Percentiles rank a stretch among this genome's conserved stretches.
These are phyloP conservation scores for Cryptococcus maquisensis DNA, from an alignment of 1,284 basidiomycete genomes.

Conservation along the genomic window DNA sequence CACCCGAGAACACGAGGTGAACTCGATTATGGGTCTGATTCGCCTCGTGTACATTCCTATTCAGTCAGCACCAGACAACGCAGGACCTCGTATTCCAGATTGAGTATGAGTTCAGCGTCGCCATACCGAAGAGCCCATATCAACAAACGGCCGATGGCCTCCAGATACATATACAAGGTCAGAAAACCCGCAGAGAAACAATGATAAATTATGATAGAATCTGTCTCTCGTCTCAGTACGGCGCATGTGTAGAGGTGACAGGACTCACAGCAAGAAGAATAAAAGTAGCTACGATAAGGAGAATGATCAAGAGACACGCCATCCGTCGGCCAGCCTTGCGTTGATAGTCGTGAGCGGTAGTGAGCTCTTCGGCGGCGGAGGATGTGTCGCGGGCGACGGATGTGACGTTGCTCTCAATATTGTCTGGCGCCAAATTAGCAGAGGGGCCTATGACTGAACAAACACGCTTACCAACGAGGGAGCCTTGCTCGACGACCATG, in stretches of 20 bases:
- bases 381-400: constrained; percentile 79
- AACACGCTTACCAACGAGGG: constrained; percentile 72
- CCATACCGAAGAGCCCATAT: neutral
- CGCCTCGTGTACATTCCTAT: no score
- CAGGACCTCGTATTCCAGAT: no score
- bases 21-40: no score
- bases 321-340: constrained; percentile 86
- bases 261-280: constrained; percentile 76
- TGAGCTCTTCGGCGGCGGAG: constrained; percentile 81
- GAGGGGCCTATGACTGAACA: neutral
- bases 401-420: constrained; percentile 92
- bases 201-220: neutral
- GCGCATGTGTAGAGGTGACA: neutral
- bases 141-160: neutral
- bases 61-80: neutral
- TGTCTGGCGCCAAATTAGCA: constrained; percentile 59
- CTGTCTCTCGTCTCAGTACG: neutral
- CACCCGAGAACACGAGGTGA: no score
- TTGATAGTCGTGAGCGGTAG: constrained; percentile 89
- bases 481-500: constrained; percentile 89
- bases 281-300: constrained; percentile 80
- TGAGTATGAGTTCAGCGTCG: no score
- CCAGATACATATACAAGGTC: neutral
- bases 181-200: neutral
- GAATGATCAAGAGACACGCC: constrained; percentile 80